A percentile compares a stretch with the other conserved stretches of the same genome.
phyloP scores from a whole-genome alignment of 192 early-diverging fungal genomes.

The Gorgonomyces haynaldii region DNA sequence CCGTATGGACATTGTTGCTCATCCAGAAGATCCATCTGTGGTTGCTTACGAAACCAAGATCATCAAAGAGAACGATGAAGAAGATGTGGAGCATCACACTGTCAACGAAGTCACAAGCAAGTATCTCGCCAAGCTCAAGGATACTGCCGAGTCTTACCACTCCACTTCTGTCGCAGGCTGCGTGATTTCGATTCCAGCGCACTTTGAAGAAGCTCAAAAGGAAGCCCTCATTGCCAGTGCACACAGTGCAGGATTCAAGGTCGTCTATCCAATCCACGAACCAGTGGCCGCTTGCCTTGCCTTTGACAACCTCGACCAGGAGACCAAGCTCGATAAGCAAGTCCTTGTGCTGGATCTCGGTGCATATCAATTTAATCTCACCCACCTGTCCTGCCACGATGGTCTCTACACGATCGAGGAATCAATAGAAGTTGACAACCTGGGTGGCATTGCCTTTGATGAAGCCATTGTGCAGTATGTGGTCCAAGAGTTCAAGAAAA shows the following conservation, averaged over 20 bases:
- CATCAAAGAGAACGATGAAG: conserved; percentile 45
- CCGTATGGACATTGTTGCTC: conserved; percentile 24
- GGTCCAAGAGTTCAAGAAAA: conserved; percentile 77
- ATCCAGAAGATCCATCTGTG: conserved; percentile 15
- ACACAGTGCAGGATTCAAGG: conserved; percentile 64
- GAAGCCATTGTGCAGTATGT: conserved; percentile 70
- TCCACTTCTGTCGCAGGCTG: conserved; percentile 65
- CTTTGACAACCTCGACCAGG: conserved; percentile 37
- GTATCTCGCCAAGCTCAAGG: conserved; percentile 67
- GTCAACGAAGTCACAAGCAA: conserved; percentile 66
- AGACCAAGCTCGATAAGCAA: conserved; percentile 48
- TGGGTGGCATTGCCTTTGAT: conserved; percentile 83
- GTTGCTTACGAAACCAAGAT: conserved; percentile 30
- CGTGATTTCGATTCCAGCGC: conserved; percentile 79
- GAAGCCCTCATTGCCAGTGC: conserved; percentile 54
- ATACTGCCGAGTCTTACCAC: conserved; percentile 82
- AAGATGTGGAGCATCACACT: conserved; percentile 34
- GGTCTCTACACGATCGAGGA: conserved; percentile 73
- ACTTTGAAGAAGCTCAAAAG: conserved; percentile 65
- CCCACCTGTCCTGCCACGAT: conserved; percentile 63
- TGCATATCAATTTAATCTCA: conserved; percentile 70
- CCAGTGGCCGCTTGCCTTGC: conserved; percentile 82
- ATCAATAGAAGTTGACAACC: conserved; percentile 60
- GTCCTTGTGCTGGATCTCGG: conserved; percentile 86
- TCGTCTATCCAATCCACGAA: conserved; percentile 75